Evolutionary conservation across 176 grass and related monocot species (phyloP).

Genomic region (Oryza glumipatula): DNA sequence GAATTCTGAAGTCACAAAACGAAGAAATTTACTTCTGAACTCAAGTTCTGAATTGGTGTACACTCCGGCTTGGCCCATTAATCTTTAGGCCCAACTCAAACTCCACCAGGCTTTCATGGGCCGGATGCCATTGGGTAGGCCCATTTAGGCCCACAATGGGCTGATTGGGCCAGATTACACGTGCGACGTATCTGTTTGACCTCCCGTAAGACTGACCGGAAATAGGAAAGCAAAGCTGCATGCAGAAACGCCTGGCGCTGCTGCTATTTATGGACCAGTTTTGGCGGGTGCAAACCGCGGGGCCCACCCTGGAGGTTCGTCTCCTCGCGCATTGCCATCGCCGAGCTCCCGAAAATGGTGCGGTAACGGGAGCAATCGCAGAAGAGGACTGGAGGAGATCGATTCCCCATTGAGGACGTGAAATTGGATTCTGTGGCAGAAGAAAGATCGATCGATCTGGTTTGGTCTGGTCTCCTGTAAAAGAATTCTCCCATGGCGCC

Average conservation of each 20-base stretch:
- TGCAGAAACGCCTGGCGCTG: not conserved
- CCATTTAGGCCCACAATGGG: not conserved
- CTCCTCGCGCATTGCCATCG: slow-evolving; percentile 26
- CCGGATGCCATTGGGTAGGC: not conserved
- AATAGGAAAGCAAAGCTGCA: not conserved
- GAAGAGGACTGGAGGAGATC: not conserved
- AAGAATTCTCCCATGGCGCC: slow-evolving; percentile 15
- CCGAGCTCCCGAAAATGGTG: slow-evolving; percentile 19
- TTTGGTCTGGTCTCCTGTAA: not conserved
- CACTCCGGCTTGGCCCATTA: too few relatives aligned
- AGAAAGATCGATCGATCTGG: not conserved
- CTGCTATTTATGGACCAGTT: slow-evolving; percentile 49
- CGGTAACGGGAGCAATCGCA: slow-evolving; percentile 29
- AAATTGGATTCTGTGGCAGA: not conserved
- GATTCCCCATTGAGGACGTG: not conserved
- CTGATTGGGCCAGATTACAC: not conserved
- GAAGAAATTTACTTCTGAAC: not conserved
- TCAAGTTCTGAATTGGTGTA: not conserved
- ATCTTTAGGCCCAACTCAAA: too few relatives aligned
- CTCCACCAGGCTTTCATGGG: not conserved
- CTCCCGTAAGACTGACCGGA: not conserved
- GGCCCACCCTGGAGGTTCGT: slow-evolving; percentile 8
- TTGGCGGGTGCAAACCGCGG: slow-evolving; percentile 35
- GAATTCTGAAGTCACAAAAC: not conserved
- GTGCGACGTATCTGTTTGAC: not conserved